These are phyloP conservation scores for Typha latifolia DNA, from an alignment of 176 grass and related monocot species.

Conservation along the genomic window DNA sequence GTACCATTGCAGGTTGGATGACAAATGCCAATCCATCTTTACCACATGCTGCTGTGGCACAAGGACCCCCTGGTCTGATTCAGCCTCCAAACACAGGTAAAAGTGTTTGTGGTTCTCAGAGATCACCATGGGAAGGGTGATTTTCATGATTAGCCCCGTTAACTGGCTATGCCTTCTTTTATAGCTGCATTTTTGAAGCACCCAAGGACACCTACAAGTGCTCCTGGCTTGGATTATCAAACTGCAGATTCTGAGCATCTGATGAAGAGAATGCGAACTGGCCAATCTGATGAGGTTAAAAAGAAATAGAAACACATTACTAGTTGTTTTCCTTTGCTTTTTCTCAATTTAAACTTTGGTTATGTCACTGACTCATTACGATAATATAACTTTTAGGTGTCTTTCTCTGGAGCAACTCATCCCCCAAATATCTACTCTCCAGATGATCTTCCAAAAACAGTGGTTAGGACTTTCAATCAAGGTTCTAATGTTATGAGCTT, in stretches of 20 bases:
- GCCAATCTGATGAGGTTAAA: constrained; percentile 90
- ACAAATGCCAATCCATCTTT: constrained; percentile 81
- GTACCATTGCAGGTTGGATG: constrained; percentile 97
- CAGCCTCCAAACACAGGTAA: constrained; percentile 76
- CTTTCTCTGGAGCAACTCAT: constrained; percentile 86
- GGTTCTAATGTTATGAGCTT: constrained; percentile 97
- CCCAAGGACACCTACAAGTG: constrained; percentile 74
- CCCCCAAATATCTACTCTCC: constrained; percentile 77
- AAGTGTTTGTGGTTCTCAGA: neutral
- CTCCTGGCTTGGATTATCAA: constrained; percentile 88
- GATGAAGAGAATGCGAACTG: constrained; percentile 94
- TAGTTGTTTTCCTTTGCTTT: neutral
- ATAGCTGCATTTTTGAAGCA: constrained; percentile 95
- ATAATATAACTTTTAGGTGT: constrained; percentile 39
- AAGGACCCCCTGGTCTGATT: constrained; percentile 73
- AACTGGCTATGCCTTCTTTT: constrained; percentile 7
- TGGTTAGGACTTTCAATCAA: constrained; percentile 75
- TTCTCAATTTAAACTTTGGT: neutral
- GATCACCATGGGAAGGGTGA: neutral
- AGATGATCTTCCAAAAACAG: constrained; percentile 91
- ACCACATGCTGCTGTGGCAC: constrained; percentile 70
- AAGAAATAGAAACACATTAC: neutral
- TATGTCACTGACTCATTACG: neutral
- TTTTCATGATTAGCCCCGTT: constrained; percentile 9
- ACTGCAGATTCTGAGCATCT: constrained; percentile 98